Base-by-base conservation (phyloP, 345 rosid genomes). In the Garcia nutans region DNA sequence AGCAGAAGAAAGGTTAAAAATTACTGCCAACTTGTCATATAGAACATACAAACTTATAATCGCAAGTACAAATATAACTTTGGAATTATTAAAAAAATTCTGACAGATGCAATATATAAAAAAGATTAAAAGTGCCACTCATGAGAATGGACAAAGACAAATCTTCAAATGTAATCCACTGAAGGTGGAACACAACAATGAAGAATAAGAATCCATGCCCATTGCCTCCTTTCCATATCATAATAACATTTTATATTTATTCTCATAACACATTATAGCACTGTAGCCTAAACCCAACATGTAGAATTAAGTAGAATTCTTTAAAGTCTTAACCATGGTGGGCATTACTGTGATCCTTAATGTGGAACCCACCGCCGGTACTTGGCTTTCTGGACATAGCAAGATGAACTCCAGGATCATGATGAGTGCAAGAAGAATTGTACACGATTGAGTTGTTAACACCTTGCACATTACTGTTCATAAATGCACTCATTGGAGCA, bases 401-500 rank as follows among this genome's bases (percentile, higher is more conserved):
- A 50, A 90, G 85, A 79, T 89, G 99, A 57, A 89, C 90, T 2
- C 99, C 97, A 28, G 99, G 97, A 77, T 93, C 93, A 57, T 90
- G 89, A 82, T 89, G 90, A 70, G 79, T 82, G 76, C 89, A 88
- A 1, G 90, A 76, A 65, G 97, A 86, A 28, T 90, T 83, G 84
- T 61, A 88, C 57, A 93, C 76, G 23, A 95, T 87, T 9, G 99
- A 95, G 84, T 90, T 95, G 82, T 93, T 95, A 74, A 93, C 80
- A 73, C 91, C 92, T 80, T 95, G 98, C 59, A 91, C 99, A 31
- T 95, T 93, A 81, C 98, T 93, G 76, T 95, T 95, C 89, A 74
- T 79, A 68, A 79, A 91, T 45, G 93, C 85, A 50, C 76, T 86
- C 88, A 78, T 82, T 0, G 93, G 96, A 17, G 67, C 83, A 16